A percentile compares a stretch with the other conserved stretches of the same genome.
phyloP scores from a whole-genome alignment of 2,329 filamentous ascomycete species.

The Rhynchosporium graminicola region DNA sequence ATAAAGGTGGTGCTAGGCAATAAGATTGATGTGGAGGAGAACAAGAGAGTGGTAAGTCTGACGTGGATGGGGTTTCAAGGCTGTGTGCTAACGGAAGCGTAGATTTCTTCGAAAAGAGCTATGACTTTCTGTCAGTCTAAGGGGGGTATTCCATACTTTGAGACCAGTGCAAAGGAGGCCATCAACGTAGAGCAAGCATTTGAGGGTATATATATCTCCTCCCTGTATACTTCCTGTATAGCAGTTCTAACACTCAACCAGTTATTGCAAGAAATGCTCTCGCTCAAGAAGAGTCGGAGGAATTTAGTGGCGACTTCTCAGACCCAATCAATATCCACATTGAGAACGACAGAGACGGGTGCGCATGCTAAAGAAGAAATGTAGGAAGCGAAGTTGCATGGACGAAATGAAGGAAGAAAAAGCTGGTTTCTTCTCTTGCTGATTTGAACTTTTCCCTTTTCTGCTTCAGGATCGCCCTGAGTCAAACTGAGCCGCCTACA shows the following conservation, averaged over 20 bases:
- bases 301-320: conserved; percentile 96
- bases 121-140: conserved; percentile 98
- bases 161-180: conserved; percentile 98
- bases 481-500: not conserved
- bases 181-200: conserved; percentile 94
- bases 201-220: conserved; percentile 48
- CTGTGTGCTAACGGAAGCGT: conserved; percentile 31
- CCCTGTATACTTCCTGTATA: not conserved
- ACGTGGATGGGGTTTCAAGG: not conserved
- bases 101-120: conserved; percentile 93
- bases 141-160: conserved; percentile 96
- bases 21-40: conserved; percentile 98
- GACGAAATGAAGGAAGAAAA: not conserved
- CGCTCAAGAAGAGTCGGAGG: conserved; percentile 94
- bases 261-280: conserved; percentile 96
- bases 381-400: conserved; percentile 1
- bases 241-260: conserved; percentile 42
- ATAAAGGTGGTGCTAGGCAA: conserved; percentile 88
- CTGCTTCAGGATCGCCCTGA: not conserved
- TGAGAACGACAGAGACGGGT: conserved; percentile 89
- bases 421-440: not conserved
- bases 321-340: conserved; percentile 98
- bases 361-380: conserved; percentile 69
- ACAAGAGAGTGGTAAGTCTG: conserved; percentile 77
- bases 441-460: not conserved